A percentile compares a stretch with the other conserved stretches of the same genome.
Conservation (phyloP, 352 stramenopile genomes). For the Globisporangium abappressorium region DNA sequence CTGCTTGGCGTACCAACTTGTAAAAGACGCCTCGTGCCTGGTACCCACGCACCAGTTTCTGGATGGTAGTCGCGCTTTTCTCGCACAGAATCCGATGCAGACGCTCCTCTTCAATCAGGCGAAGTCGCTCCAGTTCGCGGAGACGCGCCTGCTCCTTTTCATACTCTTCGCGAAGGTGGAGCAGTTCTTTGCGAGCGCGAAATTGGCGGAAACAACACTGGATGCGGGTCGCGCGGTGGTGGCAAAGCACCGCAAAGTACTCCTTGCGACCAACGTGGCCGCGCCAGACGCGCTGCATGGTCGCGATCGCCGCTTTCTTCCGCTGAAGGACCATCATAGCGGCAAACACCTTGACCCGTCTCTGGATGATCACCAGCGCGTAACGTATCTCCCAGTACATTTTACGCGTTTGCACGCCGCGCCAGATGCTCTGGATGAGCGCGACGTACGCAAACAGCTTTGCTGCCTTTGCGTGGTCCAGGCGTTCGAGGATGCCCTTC, state of each 20-base stretch:
- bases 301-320: constrained; percentile 13
- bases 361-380: constrained; percentile 48
- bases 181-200: constrained; percentile 35
- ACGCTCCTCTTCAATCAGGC: constrained; percentile 18
- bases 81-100: constrained; percentile 22
- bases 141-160: constrained; percentile 30
- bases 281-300: constrained; percentile 37
- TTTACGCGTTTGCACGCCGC: constrained; percentile 37
- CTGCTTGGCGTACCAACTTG: constrained; percentile 32
- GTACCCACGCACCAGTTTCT: constrained; percentile 43
- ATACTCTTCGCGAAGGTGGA: constrained; percentile 24
- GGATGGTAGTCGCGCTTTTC: constrained; percentile 40
- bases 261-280: constrained; percentile 36
- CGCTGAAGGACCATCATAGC: constrained; percentile 32
- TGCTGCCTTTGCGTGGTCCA: constrained; percentile 61
- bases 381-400: constrained; percentile 30
- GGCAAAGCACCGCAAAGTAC: constrained; percentile 29
- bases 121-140: constrained; percentile 24
- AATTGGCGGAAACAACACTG: constrained; percentile 47
- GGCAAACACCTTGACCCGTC: constrained; percentile 47
- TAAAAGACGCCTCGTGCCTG: constrained; percentile 39
- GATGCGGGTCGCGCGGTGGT: constrained; percentile 40
- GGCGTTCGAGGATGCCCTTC: constrained; percentile 69
- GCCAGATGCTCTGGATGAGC: constrained; percentile 63
- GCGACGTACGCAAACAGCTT: constrained; percentile 66